phyloP scores from a whole-genome alignment of 1,284 basidiomycete species.

The Cryptococcus maquisensis region DNA sequence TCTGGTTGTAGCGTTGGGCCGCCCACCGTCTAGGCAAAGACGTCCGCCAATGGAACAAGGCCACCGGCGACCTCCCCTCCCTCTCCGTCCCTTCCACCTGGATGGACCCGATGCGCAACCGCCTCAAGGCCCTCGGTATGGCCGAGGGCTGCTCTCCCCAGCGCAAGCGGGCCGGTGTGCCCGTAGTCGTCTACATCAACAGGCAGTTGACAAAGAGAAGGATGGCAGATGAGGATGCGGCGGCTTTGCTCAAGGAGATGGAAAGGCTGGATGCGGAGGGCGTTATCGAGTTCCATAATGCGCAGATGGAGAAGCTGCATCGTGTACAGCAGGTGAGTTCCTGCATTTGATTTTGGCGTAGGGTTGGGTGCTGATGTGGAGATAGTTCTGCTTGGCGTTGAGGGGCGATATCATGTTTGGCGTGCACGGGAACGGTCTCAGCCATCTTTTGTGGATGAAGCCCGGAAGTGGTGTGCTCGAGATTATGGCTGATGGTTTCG shows the following conservation, averaged over 20 bases:
- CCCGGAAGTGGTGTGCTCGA: conserved; percentile 21
- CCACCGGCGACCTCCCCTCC: conserved; percentile 18
- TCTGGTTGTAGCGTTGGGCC: conserved; percentile 18
- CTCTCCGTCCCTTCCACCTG: conserved; percentile 18
- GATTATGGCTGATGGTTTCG: conserved; percentile 22
- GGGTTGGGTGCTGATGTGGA: background rate
- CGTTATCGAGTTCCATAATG: conserved; percentile 25
- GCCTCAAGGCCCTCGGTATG: conserved; percentile 14
- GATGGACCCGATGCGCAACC: conserved; percentile 25
- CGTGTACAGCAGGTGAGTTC: conserved; percentile 16
- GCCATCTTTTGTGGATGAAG: conserved; percentile 26
- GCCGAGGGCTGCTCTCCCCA: conserved; percentile 12
- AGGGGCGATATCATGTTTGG: conserved; percentile 15
- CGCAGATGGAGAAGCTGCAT: conserved; percentile 17
- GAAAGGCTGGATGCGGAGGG: conserved; percentile 16
- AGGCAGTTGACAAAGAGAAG: conserved; percentile 17
- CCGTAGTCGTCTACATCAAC: conserved; percentile 27
- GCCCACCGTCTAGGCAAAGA: conserved; percentile 13
- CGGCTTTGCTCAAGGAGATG: conserved; percentile 16
- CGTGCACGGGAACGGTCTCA: conserved; percentile 26
- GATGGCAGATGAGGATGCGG: conserved; percentile 14
- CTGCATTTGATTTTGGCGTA: background rate
- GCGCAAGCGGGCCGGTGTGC: conserved; percentile 11
- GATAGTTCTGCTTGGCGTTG: conserved; percentile 9
- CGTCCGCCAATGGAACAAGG: conserved; percentile 28